Conservation (phyloP, 1,284 basidiomycete genomes). For the Amylostereum areolatum region DNA sequence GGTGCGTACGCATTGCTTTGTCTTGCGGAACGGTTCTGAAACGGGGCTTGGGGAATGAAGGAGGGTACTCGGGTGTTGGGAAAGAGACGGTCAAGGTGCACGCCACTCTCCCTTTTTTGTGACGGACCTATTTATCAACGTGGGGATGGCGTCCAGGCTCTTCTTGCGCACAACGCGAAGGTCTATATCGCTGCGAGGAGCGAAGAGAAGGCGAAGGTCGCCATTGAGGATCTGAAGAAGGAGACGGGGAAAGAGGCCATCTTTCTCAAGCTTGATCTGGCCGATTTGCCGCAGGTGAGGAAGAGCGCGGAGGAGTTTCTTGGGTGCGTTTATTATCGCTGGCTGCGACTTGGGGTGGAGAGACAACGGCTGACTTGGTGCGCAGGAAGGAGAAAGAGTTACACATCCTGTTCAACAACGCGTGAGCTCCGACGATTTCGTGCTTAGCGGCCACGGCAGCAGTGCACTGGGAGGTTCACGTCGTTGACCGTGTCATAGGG, state of each 20-base stretch:
- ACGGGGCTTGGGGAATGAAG: not conserved
- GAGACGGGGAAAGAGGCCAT: constrained; percentile 30
- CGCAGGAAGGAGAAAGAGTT: constrained; percentile 28
- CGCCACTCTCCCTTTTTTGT: not conserved
- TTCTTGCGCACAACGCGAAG: constrained; percentile 3
- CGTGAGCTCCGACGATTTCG: constrained; percentile 19
- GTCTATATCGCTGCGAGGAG: constrained; percentile 2
- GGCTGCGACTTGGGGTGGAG: not conserved
- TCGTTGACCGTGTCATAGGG: constrained; percentile 27
- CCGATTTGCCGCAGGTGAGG: constrained; percentile 36
- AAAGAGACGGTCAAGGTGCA: constrained; percentile 3
- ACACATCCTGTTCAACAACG: constrained; percentile 30
- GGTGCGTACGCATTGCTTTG: not conserved
- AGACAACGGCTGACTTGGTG: not conserved
- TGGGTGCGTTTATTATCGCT: constrained; percentile 18
- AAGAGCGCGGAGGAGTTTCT: constrained; percentile 32
- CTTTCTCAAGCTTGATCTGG: constrained; percentile 45
- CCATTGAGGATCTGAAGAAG: constrained; percentile 35
- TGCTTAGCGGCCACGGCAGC: not conserved
- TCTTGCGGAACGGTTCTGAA: not conserved
- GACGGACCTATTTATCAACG: not conserved
- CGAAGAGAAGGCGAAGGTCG: constrained; percentile 18
- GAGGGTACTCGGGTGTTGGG: constrained; percentile 2
- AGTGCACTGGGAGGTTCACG: not conserved
- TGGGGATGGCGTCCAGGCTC: not conserved